Evolutionary conservation across 805 yeast species (phyloP).

Genomic region (Ogataea zsoltii): DNA sequence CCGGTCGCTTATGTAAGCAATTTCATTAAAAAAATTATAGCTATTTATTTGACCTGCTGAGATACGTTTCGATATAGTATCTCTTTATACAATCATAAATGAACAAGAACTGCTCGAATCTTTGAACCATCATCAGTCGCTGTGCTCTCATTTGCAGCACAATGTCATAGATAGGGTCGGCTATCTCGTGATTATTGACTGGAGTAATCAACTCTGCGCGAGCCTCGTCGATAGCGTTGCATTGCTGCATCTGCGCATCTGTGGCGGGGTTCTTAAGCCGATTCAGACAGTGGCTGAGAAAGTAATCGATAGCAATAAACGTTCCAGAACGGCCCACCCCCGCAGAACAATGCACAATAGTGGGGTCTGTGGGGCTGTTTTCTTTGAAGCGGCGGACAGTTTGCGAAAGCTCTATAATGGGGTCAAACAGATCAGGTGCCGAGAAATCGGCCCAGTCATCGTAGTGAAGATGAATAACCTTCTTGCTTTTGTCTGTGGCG

Average conservation of each 20-base stretch:
- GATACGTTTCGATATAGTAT: slow-evolving; percentile 19
- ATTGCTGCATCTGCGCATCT: slow-evolving; percentile 1
- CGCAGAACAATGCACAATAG: slow-evolving; percentile 56
- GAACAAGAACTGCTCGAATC: slow-evolving; percentile 49
- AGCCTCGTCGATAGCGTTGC: slow-evolving; percentile 13
- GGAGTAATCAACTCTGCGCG: slow-evolving; percentile 24
- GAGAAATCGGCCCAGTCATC: slow-evolving; percentile 47
- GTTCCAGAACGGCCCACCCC: slow-evolving; percentile 63
- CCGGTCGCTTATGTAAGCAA: no score
- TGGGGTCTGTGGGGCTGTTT: slow-evolving; percentile 20
- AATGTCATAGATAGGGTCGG: slow-evolving; percentile 44
- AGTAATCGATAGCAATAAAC: slow-evolving; percentile 47
- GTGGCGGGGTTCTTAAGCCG: background rate
- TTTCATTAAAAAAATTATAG: no score
- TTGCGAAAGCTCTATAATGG: slow-evolving; percentile 29
- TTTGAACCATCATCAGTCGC: slow-evolving; percentile 57
- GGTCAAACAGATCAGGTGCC: slow-evolving; percentile 37
- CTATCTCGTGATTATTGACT: slow-evolving; percentile 17
- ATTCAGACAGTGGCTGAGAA: slow-evolving; percentile 21
- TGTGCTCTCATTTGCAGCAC: slow-evolving; percentile 48
- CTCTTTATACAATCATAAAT: slow-evolving; percentile 42
- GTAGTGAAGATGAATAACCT: slow-evolving; percentile 40
- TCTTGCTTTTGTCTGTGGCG: slow-evolving; percentile 4
- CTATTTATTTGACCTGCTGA: slow-evolving; percentile 5
- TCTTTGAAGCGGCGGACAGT: slow-evolving; percentile 15